Conservation (phyloP, 2,329 filamentous ascomycete genomes). For the Phyllosticta capitalensis region DNA sequence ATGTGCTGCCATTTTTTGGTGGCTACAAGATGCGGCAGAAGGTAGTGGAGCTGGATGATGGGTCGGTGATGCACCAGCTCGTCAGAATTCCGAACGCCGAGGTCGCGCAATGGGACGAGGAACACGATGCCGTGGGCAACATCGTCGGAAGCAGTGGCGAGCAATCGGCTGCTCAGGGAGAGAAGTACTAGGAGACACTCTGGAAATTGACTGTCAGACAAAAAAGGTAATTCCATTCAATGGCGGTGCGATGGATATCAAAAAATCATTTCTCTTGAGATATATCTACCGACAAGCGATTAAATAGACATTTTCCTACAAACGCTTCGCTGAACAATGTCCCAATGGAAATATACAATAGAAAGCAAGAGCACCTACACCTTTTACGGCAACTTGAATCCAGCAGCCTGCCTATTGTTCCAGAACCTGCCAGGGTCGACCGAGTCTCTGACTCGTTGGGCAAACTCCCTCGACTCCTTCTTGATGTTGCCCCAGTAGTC, state of each 20-base stretch:
- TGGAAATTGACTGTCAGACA: too few species aligned
- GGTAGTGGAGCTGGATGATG: slow-evolving; percentile 19
- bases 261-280: neutral
- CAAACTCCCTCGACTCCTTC: slow-evolving; percentile 20
- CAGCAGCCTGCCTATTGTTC: slow-evolving; percentile 29
- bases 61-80: slow-evolving; percentile 20
- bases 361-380: neutral
- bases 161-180: neutral
- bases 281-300: neutral
- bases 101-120: slow-evolving; percentile 22
- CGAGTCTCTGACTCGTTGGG: slow-evolving; percentile 23
- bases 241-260: too few species aligned
- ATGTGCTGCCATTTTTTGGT: slow-evolving; percentile 17
- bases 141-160: neutral
- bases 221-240: too few species aligned
- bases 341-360: neutral
- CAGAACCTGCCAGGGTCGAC: slow-evolving; percentile 35
- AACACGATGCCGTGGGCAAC: slow-evolving; percentile 22
- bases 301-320: neutral
- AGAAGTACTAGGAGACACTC: neutral
- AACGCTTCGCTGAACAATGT: neutral
- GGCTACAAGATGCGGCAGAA: slow-evolving; percentile 20
- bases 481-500: slow-evolving; percentile 35
- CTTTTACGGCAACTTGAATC: slow-evolving; percentile 23
- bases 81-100: slow-evolving; percentile 18